Conservation (phyloP, 2,329 filamentous ascomycete genomes). For the Trichoderma asperellum region DNA sequence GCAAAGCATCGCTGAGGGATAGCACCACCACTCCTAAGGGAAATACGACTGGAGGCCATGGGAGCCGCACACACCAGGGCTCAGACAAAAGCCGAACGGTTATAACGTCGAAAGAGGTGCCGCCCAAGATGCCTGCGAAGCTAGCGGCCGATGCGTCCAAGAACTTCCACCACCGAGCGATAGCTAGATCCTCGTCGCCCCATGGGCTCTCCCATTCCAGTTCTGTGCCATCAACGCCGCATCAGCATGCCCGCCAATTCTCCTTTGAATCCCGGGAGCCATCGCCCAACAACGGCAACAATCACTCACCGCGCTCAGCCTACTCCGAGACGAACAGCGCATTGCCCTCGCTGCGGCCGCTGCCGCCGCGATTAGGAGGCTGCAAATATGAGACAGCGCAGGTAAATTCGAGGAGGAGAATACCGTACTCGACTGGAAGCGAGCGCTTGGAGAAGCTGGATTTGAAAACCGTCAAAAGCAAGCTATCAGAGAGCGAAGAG, state of each 20-base stretch:
- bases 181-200: conserved; percentile 37
- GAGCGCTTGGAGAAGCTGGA: conserved; percentile 75
- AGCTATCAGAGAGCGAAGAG: conserved; percentile 73
- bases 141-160: conserved; percentile 42
- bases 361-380: conserved; percentile 61
- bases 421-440: conserved; percentile 88
- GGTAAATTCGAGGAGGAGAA: conserved; percentile 78
- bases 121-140: conserved; percentile 56
- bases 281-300: conserved; percentile 75
- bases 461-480: conserved; percentile 71
- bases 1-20: conserved; percentile 63
- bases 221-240: conserved; percentile 91
- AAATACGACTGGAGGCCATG: conserved; percentile 61
- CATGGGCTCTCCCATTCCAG: conserved; percentile 65
- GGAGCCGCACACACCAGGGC: conserved; percentile 63
- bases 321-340: conserved; percentile 85
- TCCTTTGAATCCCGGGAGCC: conserved; percentile 77
- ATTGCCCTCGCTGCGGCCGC: conserved; percentile 68
- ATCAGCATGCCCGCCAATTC: conserved; percentile 83
- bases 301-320: conserved; percentile 85
- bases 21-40: conserved; percentile 49
- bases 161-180: conserved; percentile 38
- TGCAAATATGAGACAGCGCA: conserved; percentile 91
- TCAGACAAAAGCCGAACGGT: conserved; percentile 65
- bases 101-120: conserved; percentile 61